Conservation (phyloP, 225 moss, liverwort and hornwort genomes). For the Asterella californica region DNA sequence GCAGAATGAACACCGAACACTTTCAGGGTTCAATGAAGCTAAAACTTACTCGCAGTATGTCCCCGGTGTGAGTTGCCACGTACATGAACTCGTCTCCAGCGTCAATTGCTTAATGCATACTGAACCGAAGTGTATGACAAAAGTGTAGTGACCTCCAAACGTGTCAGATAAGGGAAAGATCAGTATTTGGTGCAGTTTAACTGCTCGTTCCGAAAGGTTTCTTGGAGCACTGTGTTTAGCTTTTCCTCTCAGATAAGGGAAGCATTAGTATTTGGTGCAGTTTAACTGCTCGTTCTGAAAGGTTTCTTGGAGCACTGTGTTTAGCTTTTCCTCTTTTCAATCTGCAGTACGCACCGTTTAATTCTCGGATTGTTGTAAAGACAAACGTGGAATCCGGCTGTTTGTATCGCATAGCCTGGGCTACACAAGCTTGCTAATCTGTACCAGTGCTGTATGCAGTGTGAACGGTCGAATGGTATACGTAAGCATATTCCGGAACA, state of each 20-base stretch:
- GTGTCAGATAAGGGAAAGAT: conserved; percentile 5
- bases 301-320: neutral
- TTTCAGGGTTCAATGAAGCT: neutral
- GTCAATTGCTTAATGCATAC: conserved; percentile 37
- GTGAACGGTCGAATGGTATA: conserved; percentile 28
- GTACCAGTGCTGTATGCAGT: conserved; percentile 76
- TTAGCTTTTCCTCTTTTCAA: neutral
- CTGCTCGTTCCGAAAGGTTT: neutral
- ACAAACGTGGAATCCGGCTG: neutral
- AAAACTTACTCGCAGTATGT: conserved; percentile 62
- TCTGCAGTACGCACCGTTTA: neutral
- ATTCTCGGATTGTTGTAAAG: neutral
- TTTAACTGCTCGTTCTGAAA: neutral
- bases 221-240: neutral
- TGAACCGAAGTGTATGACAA: neutral
- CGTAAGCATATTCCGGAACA: conserved; percentile 77
- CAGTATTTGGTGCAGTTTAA: neutral
- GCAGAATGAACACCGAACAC: too few species aligned
- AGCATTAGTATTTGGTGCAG: neutral
- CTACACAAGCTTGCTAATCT: conserved; percentile 8
- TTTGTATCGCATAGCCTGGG: too few species aligned
- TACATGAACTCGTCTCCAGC: conserved; percentile 88
- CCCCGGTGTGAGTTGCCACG: conserved; percentile 79
- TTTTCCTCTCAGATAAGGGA: conserved; percentile 9
- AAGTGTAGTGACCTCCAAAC: neutral